Percentiles rank a stretch among this genome's conserved stretches.
Conservation (phyloP, 345 rosid genomes). For the Nephelium lappaceum region DNA sequence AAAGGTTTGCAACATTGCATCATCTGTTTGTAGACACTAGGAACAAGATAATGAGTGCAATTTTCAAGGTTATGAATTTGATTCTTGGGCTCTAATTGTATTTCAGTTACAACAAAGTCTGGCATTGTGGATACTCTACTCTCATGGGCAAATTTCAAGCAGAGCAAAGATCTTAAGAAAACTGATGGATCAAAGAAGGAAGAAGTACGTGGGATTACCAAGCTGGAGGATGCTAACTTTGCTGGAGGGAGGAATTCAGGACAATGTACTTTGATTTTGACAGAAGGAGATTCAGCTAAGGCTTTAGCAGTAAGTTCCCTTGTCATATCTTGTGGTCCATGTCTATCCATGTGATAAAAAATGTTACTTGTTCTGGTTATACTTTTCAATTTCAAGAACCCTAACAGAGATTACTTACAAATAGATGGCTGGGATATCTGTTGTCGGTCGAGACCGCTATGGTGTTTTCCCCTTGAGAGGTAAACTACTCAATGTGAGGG, state of each 20-base stretch:
- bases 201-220: constrained; percentile 59
- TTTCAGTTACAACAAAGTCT: constrained; percentile 73
- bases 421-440: constrained; percentile 81
- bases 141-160: constrained; percentile 90
- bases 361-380: not conserved
- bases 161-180: constrained; percentile 86
- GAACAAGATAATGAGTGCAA: not conserved
- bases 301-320: constrained; percentile 77
- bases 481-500: constrained; percentile 91
- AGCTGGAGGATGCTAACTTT: constrained; percentile 89
- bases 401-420: constrained; percentile 9
- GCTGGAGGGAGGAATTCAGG: constrained; percentile 86
- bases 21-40: constrained; percentile 7
- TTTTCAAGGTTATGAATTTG: not conserved
- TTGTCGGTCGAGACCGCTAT: constrained; percentile 59
- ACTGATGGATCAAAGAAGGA: constrained; percentile 81
- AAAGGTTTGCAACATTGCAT: constrained; percentile 56
- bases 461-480: constrained; percentile 98
- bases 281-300: constrained; percentile 99
- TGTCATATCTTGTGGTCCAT: not conserved
- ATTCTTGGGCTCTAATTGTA: constrained; percentile 8
- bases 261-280: constrained; percentile 82
- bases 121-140: constrained; percentile 79
- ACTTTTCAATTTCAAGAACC: not conserved
- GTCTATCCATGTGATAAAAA: not conserved